Conservation (phyloP, 1,284 basidiomycete species). For the Agroathelia rolfsii region DNA sequence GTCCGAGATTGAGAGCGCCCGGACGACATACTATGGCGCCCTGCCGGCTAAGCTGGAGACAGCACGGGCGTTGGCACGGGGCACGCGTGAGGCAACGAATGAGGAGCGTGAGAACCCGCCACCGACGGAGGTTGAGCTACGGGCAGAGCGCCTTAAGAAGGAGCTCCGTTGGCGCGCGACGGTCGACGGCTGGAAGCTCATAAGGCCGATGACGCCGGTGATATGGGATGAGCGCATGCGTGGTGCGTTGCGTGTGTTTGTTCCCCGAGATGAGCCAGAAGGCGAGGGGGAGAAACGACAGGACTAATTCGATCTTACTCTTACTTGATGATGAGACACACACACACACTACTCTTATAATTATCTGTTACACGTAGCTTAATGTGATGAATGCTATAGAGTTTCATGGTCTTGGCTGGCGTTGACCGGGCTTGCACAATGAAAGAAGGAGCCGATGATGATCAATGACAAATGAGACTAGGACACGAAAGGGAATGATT, state of each 20-base stretch:
- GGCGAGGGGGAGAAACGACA: too few relatives aligned
- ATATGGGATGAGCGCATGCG: conserved; percentile 74
- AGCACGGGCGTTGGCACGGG: conserved; percentile 69
- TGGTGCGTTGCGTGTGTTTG: conserved; percentile 58
- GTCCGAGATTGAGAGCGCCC: conserved; percentile 56
- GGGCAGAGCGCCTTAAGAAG: conserved; percentile 76
- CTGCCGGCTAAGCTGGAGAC: conserved; percentile 63
- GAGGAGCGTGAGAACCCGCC: conserved; percentile 78
- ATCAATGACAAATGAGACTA: too few relatives aligned
- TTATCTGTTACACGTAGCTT: too few relatives aligned
- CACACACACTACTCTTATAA: too few relatives aligned
- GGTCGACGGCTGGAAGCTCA: conserved; percentile 67
- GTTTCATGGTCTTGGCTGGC: too few relatives aligned
- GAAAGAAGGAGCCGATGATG: too few relatives aligned
- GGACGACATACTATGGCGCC: conserved; percentile 70
- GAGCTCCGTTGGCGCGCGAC: conserved; percentile 78
- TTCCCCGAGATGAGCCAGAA: too few relatives aligned
- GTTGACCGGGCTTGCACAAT: too few relatives aligned
- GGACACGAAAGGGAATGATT: too few relatives aligned
- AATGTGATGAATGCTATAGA: too few relatives aligned
- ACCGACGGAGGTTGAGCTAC: conserved; percentile 79
- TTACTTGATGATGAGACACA: too few relatives aligned
- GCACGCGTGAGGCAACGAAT: conserved; percentile 77
- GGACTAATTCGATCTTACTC: too few relatives aligned
- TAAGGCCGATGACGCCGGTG: conserved; percentile 53